A percentile compares a stretch with the other conserved stretches of the same genome.
These are phyloP conservation scores for Myochromella boudieri DNA, from an alignment of 768 basidiomycete genomes.

Conservation along the genomic window DNA sequence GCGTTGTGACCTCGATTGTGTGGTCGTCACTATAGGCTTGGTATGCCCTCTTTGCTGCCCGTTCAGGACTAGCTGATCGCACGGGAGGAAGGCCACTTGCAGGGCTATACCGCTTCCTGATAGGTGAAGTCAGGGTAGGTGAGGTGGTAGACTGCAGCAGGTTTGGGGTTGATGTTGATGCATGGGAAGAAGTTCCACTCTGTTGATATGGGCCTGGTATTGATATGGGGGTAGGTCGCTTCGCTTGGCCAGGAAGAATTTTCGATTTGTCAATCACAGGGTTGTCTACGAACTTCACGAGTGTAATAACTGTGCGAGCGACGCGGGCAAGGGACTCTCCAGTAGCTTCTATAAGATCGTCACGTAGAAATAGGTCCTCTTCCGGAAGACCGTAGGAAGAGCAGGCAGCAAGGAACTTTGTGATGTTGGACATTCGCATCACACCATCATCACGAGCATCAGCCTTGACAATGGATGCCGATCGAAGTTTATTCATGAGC, in stretches of 20 bases:
- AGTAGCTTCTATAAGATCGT: conserved; percentile 64
- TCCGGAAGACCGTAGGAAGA: conserved; percentile 61
- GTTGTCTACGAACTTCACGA: conserved; percentile 62
- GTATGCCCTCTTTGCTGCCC: conserved; percentile 22
- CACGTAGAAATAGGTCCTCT: conserved; percentile 65
- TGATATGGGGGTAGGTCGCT: conserved; percentile 21
- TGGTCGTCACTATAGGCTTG: conserved; percentile 16
- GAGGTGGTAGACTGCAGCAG: conserved; percentile 39
- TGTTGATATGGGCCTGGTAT: conserved; percentile 35
- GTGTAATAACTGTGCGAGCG: conserved; percentile 68
- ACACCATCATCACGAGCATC: conserved; percentile 69
- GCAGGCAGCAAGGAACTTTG: conserved; percentile 77
- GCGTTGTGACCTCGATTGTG: conserved; percentile 17
- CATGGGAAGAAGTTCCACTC: conserved; percentile 35
- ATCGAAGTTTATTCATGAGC: conserved; percentile 76
- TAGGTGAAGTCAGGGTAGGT: conserved; percentile 35
- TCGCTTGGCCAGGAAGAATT: conserved; percentile 41
- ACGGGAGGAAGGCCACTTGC: conserved; percentile 50
- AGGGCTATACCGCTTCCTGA: conserved; percentile 50
- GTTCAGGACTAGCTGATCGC: conserved; percentile 57
- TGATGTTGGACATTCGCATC: conserved; percentile 66
- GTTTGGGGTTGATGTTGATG: conserved; percentile 65
- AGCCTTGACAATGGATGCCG: conserved; percentile 57
- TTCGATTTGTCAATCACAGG: conserved; percentile 47
- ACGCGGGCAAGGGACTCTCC: conserved; percentile 68